These are phyloP conservation scores for Colletotrichum sp. DNA, from an alignment of 2,329 filamentous ascomycete genomes.

Conservation along the genomic window DNA sequence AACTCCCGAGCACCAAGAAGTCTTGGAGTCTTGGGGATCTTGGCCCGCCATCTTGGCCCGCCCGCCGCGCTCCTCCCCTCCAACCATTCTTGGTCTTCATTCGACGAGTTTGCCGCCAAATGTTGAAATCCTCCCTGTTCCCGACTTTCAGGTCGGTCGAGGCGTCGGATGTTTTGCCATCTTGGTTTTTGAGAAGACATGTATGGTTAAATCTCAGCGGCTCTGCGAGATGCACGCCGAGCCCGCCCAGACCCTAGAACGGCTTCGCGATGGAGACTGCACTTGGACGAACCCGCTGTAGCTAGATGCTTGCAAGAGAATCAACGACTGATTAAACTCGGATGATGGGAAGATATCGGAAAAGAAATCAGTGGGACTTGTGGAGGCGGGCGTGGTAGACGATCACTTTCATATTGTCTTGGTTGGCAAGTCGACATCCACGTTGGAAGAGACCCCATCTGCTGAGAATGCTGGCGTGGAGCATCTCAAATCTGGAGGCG, in stretches of 20 bases:
- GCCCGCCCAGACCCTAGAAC: neutral
- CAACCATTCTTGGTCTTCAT: neutral
- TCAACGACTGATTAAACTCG: neutral
- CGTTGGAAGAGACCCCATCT: neutral
- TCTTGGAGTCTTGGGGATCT: constrained; percentile 6
- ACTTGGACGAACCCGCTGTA: neutral
- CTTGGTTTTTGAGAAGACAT: neutral
- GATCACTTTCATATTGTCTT: neutral
- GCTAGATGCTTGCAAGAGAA: neutral
- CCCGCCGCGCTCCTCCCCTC: neutral
- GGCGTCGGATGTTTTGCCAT: neutral
- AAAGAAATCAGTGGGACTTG: neutral
- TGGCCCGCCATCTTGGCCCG: neutral
- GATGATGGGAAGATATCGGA: neutral
- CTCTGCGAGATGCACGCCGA: neutral
- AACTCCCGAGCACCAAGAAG: constrained; percentile 6
- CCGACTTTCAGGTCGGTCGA: neutral
- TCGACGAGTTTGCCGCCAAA: neutral
- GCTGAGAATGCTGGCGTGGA: neutral
- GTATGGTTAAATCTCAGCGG: neutral
- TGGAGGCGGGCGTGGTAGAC: neutral
- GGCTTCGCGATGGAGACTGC: neutral
- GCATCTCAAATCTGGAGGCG: neutral
- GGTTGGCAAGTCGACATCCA: neutral
- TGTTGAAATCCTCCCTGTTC: neutral